Conservation (phyloP, 1,284 basidiomycete genomes). For the Marasmius tenuissimus region DNA sequence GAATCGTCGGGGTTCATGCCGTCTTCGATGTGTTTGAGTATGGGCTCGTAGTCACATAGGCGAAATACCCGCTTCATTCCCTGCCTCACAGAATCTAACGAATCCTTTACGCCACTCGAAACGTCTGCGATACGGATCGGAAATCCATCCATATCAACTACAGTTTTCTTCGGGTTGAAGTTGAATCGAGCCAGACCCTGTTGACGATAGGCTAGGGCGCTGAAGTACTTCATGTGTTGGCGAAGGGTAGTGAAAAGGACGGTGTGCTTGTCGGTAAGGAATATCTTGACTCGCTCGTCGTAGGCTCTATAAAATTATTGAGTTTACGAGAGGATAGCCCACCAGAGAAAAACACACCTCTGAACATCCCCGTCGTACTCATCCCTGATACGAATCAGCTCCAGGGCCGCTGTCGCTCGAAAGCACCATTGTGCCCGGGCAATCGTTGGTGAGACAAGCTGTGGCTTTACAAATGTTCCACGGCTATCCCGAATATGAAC, state of each 20-base stretch:
- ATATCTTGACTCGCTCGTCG: background rate
- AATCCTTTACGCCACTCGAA: background rate
- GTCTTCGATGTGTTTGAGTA: slow-evolving; percentile 2
- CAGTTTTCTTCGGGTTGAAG: background rate
- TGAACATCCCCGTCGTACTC: background rate
- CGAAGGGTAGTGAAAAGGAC: slow-evolving; percentile 2
- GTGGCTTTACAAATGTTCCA: background rate
- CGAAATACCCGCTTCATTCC: background rate
- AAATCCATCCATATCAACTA: slow-evolving; percentile 1
- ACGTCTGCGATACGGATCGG: background rate
- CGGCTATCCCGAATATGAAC: background rate
- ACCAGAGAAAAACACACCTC: background rate
- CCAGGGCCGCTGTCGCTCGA: background rate
- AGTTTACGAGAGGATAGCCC: background rate
- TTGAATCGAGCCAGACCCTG: slow-evolving; percentile 1
- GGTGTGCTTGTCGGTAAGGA: background rate
- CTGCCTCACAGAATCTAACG: background rate
- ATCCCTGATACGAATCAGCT: background rate
- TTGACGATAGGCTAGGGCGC: background rate
- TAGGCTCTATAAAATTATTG: background rate
- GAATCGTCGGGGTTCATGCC: background rate
- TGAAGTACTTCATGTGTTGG: slow-evolving; percentile 1
- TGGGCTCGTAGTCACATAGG: background rate
- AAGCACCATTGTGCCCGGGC: background rate
- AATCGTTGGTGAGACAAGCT: background rate